Conservation (phyloP, 1,284 basidiomycete genomes). For the Sporisorium scitamineum region DNA sequence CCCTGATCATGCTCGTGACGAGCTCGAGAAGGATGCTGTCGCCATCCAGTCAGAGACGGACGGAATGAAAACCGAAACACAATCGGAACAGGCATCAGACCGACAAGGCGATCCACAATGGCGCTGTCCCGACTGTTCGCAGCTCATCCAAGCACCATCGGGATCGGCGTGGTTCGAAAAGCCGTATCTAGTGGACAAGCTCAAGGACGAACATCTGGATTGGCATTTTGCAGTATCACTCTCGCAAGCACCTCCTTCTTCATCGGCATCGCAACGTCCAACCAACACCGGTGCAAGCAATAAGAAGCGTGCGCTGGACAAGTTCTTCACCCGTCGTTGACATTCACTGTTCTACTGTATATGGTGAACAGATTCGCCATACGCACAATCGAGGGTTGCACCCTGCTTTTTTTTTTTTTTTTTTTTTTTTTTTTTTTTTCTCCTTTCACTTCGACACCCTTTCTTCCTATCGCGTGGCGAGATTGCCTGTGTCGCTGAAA, state of each 20-base stretch:
- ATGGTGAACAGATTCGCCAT: too few species aligned
- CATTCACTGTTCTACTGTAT: too few species aligned
- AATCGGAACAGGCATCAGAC: conserved; percentile 8
- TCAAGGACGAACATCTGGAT: conserved; percentile 58
- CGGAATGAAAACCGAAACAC: neutral
- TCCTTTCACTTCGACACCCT: neutral
- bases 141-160: conserved; percentile 30
- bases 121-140: conserved; percentile 53
- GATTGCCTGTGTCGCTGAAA: neutral
- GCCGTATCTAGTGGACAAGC: conserved; percentile 41
- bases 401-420: conserved; percentile 28
- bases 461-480: conserved; percentile 11
- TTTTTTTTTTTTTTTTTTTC: too few species aligned
- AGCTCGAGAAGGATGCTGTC: neutral
- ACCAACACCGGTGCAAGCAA: conserved; percentile 9
- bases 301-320: conserved; percentile 38
- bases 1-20: neutral
- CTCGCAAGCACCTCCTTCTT: conserved; percentile 32
- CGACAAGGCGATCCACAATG: conserved; percentile 35
- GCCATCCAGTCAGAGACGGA: neutral
- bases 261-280: neutral
- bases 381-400: conserved; percentile 26
- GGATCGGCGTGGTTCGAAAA: conserved; percentile 41
- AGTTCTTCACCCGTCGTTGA: conserved; percentile 37
- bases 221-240: conserved; percentile 61